Conservation (phyloP, 352 stramenopile genomes). For the Globisporangium middletonii region DNA sequence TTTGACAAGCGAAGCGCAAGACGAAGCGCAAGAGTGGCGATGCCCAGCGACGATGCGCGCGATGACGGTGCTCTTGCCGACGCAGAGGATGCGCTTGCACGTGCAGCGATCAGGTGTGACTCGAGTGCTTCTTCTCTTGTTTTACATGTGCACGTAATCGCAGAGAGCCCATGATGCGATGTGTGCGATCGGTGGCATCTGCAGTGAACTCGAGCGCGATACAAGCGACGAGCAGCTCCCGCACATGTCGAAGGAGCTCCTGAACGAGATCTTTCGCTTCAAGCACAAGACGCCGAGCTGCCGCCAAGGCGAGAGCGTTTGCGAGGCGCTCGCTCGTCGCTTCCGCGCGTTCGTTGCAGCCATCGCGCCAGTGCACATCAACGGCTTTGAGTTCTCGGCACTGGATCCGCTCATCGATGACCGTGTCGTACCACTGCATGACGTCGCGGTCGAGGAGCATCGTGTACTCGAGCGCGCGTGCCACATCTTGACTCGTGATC, state of each 20-base stretch:
- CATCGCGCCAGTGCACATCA: conserved; percentile 9
- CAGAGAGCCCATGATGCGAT: too few relatives aligned
- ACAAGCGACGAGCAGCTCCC: neutral
- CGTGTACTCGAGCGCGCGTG: conserved; percentile 13
- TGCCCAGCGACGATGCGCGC: neutral
- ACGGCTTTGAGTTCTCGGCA: conserved; percentile 10
- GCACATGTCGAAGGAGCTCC: conserved; percentile 1
- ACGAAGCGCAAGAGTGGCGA: too few relatives aligned
- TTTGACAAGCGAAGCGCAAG: too few relatives aligned
- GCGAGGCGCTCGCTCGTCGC: conserved; percentile 11
- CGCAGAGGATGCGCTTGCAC: too few relatives aligned
- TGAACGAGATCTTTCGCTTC: conserved; percentile 40
- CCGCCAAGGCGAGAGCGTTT: conserved; percentile 19
- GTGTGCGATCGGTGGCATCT: too few relatives aligned
- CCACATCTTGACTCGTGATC: conserved; percentile 5
- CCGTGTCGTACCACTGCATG: conserved; percentile 14
- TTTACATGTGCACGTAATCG: too few relatives aligned
- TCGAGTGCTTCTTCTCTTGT: too few relatives aligned
- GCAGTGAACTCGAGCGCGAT: too few relatives aligned
- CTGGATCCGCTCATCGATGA: conserved; percentile 17
- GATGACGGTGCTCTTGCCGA: neutral
- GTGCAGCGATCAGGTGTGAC: too few relatives aligned
- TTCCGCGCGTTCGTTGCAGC: conserved; percentile 18
- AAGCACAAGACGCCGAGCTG: conserved; percentile 32
- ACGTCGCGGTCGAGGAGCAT: conserved; percentile 24